Percentiles rank a stretch among this genome's conserved stretches.
Conservation (phyloP, 352 stramenopile species). For the Pythium monospermum region DNA sequence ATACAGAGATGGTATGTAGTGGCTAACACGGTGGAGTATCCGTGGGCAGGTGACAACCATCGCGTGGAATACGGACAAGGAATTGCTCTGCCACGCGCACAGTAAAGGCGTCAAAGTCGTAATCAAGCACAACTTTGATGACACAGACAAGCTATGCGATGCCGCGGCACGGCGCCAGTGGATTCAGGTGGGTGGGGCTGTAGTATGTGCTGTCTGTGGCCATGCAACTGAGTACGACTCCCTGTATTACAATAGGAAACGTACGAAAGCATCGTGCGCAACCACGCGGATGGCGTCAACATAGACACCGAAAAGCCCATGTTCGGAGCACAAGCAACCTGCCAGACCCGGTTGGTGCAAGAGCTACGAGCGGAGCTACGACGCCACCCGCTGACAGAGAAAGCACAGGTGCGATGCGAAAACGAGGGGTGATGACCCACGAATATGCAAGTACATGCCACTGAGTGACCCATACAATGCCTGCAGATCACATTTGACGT, state of each 20-base stretch:
- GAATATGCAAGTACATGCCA: too few species aligned
- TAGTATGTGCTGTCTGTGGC: too few species aligned
- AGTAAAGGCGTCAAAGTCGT: conserved; percentile 72
- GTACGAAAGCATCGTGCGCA: conserved; percentile 55
- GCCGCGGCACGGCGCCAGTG: conserved; percentile 37
- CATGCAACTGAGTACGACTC: neutral
- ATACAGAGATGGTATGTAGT: conserved; percentile 10
- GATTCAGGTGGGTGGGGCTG: too few species aligned
- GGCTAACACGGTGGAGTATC: neutral
- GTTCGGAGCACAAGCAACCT: conserved; percentile 34
- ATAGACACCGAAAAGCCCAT: conserved; percentile 79
- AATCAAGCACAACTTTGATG: conserved; percentile 79
- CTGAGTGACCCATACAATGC: too few species aligned
- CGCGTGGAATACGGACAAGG: conserved; percentile 80
- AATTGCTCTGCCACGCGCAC: conserved; percentile 77
- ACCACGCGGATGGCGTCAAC: conserved; percentile 78
- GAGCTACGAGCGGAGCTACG: conserved; percentile 61
- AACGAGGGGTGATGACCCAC: too few species aligned
- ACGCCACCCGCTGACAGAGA: conserved; percentile 42
- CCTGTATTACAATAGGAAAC: conserved; percentile 22
- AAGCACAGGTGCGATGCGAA: conserved; percentile 56
- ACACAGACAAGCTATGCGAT: conserved; percentile 56
- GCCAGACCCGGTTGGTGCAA: conserved; percentile 44
- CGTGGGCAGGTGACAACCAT: conserved; percentile 59
- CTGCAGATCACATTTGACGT: conserved; percentile 78